Evolutionary conservation across 192 early-diverging fungal species (phyloP), one percentile per base, ranked within the genome.

Genomic region (Gorgonomyces haynaldii): DNA sequence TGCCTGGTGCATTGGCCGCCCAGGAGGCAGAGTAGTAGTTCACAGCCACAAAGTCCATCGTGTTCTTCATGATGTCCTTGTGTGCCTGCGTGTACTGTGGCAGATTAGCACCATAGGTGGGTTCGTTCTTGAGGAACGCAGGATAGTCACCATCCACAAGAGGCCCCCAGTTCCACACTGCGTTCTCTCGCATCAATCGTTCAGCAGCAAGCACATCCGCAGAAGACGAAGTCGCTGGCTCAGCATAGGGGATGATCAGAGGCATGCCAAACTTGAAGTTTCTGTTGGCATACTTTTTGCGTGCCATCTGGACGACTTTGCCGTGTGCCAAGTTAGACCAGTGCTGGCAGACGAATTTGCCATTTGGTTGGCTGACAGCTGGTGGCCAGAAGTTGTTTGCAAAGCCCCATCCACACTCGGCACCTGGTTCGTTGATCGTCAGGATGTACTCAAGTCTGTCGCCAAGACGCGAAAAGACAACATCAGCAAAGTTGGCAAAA

Each of bases 351-450:
- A 45, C 44, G 15, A 15, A 17, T 15, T 37, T 45, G 17, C n/a
- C 29, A 54, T 24, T 46, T 15, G 19, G 5, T 8, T 8, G 19
- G 16, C 0, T 16, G 12, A 28, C 22, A 16, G 30, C 49, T 13
- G 38, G 49, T 8, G 42, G 49, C 49, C 42, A 51, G 13, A 47
- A 44, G 7, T 38, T 16, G 17, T 42, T 6, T 51, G 42, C 49
- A 47, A 24, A 51, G 0, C 37, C 29, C 4, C 37, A 51, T n/a
- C 53, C 48, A 54, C 63, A 62, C 24, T 53, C 57, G 27, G 58
- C 54, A 8, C 40, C 21, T 15, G 63, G 60, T 40, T 65, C 63
- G 32, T 65, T 65, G 38, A 65, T 20, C 12, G 63, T 65, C 40
- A 62, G 32, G 50, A 51, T 52, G 24, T 64, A 65, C 10, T 58